phyloP scores from a whole-genome alignment of 805 yeast genomes.

The Pichia occidentalis region DNA sequence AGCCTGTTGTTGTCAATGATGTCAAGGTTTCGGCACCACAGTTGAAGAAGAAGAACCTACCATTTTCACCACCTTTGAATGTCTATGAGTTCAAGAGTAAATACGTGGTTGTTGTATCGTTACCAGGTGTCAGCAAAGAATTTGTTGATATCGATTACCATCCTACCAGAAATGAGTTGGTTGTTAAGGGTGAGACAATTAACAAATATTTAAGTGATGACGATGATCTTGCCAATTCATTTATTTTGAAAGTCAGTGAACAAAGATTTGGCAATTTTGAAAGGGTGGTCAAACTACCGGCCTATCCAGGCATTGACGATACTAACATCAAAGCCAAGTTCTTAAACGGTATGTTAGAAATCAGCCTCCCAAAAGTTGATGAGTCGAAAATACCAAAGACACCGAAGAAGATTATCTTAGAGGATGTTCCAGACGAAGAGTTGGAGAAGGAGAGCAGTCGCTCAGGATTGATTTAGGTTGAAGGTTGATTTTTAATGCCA shows the following conservation, averaged over 20 bases:
- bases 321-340: conserved; percentile 49
- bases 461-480: conserved; percentile 9
- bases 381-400: conserved; percentile 14
- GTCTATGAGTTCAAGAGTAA: conserved; percentile 44
- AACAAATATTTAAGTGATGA: conserved; percentile 33
- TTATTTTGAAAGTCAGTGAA: conserved; percentile 42
- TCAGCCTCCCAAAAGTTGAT: conserved; percentile 41
- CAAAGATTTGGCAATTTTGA: conserved; percentile 52
- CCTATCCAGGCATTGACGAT: conserved; percentile 45
- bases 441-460: conserved; percentile 21
- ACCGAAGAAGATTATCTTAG: conserved; percentile 23
- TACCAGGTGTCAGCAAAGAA: conserved; percentile 53
- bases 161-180: conserved; percentile 47
- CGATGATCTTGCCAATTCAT: conserved; percentile 25
- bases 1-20: conserved; percentile 6
- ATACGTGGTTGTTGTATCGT: conserved; percentile 43
- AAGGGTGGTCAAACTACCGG: conserved; percentile 51
- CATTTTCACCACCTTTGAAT: conserved; percentile 54
- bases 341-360: conserved; percentile 46
- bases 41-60: conserved; percentile 27
- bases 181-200: conserved; percentile 44
- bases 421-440: conserved; percentile 29
- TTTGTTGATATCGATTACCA: conserved; percentile 53
- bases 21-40: conserved; percentile 10
- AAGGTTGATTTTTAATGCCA: no score